Percentiles rank a stretch among this genome's conserved stretches.
These are phyloP conservation scores for Diplodia sapinea DNA, from an alignment of 2,329 filamentous ascomycete species.

Conservation along the genomic window DNA sequence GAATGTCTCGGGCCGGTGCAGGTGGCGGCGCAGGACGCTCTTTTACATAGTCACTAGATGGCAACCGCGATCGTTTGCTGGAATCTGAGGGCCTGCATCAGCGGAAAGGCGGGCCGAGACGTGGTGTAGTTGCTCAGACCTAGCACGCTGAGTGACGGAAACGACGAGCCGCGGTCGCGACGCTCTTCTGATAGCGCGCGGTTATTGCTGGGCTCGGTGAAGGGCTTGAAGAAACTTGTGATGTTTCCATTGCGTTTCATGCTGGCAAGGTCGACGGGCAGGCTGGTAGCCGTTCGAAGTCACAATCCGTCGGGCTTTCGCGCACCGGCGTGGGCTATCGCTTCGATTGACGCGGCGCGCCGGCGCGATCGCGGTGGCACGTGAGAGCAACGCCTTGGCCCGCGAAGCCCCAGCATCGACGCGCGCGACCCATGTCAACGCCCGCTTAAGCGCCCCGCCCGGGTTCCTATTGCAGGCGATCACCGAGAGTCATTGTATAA, in stretches of 20 bases:
- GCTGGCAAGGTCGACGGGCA: not conserved
- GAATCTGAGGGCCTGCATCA: slow-evolving; percentile 10
- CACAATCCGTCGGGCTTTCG: too few relatives aligned
- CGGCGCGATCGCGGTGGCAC: slow-evolving; percentile 5
- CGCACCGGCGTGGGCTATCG: not conserved
- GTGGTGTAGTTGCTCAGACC: not conserved
- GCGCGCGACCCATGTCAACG: slow-evolving; percentile 2
- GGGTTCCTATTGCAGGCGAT: slow-evolving; percentile 22
- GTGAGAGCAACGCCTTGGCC: slow-evolving; percentile 14
- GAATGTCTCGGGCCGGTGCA: not conserved
- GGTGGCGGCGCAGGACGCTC: not conserved
- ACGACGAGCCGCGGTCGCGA: slow-evolving; percentile 16
- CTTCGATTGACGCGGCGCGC: slow-evolving; percentile 8
- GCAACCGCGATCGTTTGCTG: slow-evolving; percentile 1
- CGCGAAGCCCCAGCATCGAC: not conserved
- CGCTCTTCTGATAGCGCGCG: slow-evolving; percentile 24
- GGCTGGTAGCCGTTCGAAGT: not conserved
- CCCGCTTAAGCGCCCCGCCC: slow-evolving; percentile 1
- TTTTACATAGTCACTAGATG: not conserved
- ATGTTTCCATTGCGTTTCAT: slow-evolving; percentile 44
- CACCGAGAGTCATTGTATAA: not conserved
- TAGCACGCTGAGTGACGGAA: slow-evolving; percentile 13
- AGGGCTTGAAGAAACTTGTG: slow-evolving; percentile 55
- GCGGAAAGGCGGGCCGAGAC: not conserved
- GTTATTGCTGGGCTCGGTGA: slow-evolving; percentile 39